A percentile compares a stretch with the other conserved stretches of the same genome.
These are phyloP conservation scores for Mortierella sp. DNA, from an alignment of 371 early-diverging fungal species.

Conservation along the genomic window DNA sequence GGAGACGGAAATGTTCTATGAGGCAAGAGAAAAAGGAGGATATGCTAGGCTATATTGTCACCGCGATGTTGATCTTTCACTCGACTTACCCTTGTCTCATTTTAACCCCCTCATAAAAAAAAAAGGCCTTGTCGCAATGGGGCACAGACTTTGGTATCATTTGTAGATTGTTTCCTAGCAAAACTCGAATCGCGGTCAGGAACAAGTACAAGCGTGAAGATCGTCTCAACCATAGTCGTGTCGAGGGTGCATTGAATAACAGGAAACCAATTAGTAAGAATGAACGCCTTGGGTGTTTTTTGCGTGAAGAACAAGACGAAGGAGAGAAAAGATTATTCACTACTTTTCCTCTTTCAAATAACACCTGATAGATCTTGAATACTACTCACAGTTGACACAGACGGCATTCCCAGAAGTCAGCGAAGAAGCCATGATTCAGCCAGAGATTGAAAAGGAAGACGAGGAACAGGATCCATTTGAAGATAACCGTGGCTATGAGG, in stretches of 20 bases:
- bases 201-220: slow-evolving; percentile 78
- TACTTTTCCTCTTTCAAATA: neutral
- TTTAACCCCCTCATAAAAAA: neutral
- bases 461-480: slow-evolving; percentile 7
- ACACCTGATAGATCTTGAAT: slow-evolving; percentile 21
- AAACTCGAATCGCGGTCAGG: slow-evolving; percentile 71
- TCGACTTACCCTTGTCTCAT: too few species aligned
- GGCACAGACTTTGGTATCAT: slow-evolving; percentile 84
- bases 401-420: slow-evolving; percentile 29
- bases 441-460: slow-evolving; percentile 17
- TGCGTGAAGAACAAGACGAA: too few species aligned
- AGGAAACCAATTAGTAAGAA: slow-evolving; percentile 58
- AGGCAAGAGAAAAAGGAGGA: slow-evolving; percentile 30
- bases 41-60: neutral
- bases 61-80: too few species aligned
- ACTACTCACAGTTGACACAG: slow-evolving; percentile 34
- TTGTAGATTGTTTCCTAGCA: slow-evolving; percentile 63
- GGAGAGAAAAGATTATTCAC: too few species aligned
- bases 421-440: slow-evolving; percentile 10
- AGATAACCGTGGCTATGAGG: slow-evolving; percentile 9
- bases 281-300: too few species aligned
- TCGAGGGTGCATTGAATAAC: slow-evolving; percentile 64
- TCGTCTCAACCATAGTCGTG: slow-evolving; percentile 57
- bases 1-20: slow-evolving; percentile 73
- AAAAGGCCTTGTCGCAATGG: slow-evolving; percentile 75